Evolutionary conservation across 1,284 basidiomycete genomes (phyloP).

Genomic region (Sporisorium scitamineum): DNA sequence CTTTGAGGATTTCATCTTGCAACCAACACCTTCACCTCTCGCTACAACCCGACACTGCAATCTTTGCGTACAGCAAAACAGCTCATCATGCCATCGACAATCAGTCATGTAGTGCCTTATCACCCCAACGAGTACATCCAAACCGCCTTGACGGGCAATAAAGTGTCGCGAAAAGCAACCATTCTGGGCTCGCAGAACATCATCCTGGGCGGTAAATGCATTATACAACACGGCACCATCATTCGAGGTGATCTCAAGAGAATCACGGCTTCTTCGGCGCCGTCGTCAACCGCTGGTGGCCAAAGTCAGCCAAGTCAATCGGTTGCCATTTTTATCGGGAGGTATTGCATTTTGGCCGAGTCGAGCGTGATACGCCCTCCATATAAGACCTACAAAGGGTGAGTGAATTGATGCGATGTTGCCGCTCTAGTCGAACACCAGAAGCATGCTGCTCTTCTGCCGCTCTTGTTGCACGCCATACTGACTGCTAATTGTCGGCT

Average conservation of each 20-base stretch:
- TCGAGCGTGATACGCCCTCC: constrained; percentile 81
- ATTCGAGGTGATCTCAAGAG: constrained; percentile 84
- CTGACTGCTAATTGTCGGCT: neutral
- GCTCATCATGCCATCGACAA: constrained; percentile 28
- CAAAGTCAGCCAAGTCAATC: constrained; percentile 66
- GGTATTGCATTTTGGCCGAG: constrained; percentile 92
- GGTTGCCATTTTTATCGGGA: constrained; percentile 89
- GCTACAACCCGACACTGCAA: neutral
- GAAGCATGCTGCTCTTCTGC: too few relatives aligned
- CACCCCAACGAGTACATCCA: constrained; percentile 60
- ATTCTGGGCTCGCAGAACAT: constrained; percentile 96
- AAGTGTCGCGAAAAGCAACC: constrained; percentile 90
- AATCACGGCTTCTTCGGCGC: constrained; percentile 78
- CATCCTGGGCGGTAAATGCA: constrained; percentile 94
- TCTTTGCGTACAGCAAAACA: neutral
- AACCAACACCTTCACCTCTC: neutral
- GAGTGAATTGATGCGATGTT: constrained; percentile 43
- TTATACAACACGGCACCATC: constrained; percentile 88
- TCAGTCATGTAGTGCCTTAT: constrained; percentile 38
- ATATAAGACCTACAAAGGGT: constrained; percentile 76
- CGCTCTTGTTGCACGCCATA: neutral
- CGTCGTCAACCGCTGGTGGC: constrained; percentile 71
- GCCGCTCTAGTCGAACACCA: too few relatives aligned
- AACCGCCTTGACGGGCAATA: constrained; percentile 81
- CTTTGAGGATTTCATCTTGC: neutral